These are phyloP conservation scores for Inga oerstediana DNA, from an alignment of 306 rosid genomes.

Conservation along the genomic window DNA sequence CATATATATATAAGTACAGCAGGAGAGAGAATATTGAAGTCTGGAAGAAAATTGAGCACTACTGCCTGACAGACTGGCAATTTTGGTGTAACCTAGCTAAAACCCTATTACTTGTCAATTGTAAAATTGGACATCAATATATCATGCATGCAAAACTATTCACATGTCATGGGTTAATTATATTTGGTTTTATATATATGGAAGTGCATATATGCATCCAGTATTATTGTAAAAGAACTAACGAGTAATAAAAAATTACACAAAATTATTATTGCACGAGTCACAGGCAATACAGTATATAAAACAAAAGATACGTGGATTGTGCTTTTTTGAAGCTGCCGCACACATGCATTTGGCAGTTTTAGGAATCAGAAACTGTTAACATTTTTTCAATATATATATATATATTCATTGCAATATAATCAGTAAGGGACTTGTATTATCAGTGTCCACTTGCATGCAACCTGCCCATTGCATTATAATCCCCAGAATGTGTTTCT, in stretches of 20 bases:
- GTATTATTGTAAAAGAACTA: neutral
- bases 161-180: slow-evolving; percentile 30
- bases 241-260: slow-evolving; percentile 17
- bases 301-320: slow-evolving; percentile 39
- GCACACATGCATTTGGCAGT: slow-evolving; percentile 49
- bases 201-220: slow-evolving; percentile 34
- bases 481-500: slow-evolving; percentile 20
- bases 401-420: slow-evolving; percentile 38
- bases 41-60: slow-evolving; percentile 44
- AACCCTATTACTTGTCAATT: slow-evolving; percentile 24
- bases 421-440: slow-evolving; percentile 37
- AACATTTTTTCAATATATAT: neutral
- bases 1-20: neutral
- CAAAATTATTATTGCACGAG: slow-evolving; percentile 37
- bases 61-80: slow-evolving; percentile 40
- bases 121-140: neutral
- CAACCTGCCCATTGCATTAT: slow-evolving; percentile 42
- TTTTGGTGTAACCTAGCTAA: slow-evolving; percentile 31
- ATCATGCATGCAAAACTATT: slow-evolving; percentile 32
- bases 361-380: slow-evolving; percentile 52
- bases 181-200: neutral
- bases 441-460: slow-evolving; percentile 54
- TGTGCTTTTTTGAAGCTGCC: slow-evolving; percentile 40
- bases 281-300: slow-evolving; percentile 57
- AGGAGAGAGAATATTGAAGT: slow-evolving; percentile 23